These are phyloP conservation scores for Phytophthora quininea DNA, from an alignment of 352 stramenopile genomes.

Conservation along the genomic window DNA sequence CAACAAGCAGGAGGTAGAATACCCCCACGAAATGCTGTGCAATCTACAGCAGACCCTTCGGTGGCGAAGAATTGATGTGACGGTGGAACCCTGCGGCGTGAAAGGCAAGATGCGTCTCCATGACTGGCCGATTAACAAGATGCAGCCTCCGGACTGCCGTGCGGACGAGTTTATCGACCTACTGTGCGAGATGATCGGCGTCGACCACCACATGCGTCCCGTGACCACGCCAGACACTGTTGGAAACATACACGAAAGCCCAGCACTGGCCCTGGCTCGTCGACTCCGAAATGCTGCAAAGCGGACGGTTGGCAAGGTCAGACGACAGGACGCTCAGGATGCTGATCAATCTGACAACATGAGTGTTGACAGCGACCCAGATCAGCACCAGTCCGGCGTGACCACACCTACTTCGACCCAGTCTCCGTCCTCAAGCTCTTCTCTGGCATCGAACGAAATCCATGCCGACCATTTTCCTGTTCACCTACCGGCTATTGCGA, in stretches of 20 bases:
- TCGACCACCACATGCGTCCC: slow-evolving; percentile 58
- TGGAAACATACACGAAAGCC: slow-evolving; percentile 24
- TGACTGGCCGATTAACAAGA: slow-evolving; percentile 83
- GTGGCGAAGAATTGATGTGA: slow-evolving; percentile 73
- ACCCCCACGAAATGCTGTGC: slow-evolving; percentile 67
- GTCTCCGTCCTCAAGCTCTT: slow-evolving; percentile 24
- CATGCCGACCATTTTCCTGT: slow-evolving; percentile 19
- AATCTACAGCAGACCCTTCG: slow-evolving; percentile 52
- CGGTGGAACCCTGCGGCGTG: slow-evolving; percentile 63
- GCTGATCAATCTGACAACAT: slow-evolving; percentile 3
- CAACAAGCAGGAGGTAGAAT: slow-evolving; percentile 84
- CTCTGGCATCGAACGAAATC: slow-evolving; percentile 19
- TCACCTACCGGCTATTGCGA: not conserved
- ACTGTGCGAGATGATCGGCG: slow-evolving; percentile 68
- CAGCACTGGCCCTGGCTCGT: slow-evolving; percentile 23
- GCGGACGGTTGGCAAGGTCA: slow-evolving; percentile 11
- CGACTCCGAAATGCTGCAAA: slow-evolving; percentile 23
- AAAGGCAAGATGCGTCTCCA: slow-evolving; percentile 80
- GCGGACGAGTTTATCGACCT: slow-evolving; percentile 79
- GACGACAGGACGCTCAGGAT: slow-evolving; percentile 1
- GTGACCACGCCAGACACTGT: slow-evolving; percentile 25
- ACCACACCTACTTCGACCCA: slow-evolving; percentile 21
- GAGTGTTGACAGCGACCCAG: slow-evolving; percentile 15
- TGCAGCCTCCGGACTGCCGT: slow-evolving; percentile 65
- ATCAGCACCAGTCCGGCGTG: slow-evolving; percentile 22